Conservation (phyloP, 176 grass and related monocot species). For the Puccinellia tenuiflora region DNA sequence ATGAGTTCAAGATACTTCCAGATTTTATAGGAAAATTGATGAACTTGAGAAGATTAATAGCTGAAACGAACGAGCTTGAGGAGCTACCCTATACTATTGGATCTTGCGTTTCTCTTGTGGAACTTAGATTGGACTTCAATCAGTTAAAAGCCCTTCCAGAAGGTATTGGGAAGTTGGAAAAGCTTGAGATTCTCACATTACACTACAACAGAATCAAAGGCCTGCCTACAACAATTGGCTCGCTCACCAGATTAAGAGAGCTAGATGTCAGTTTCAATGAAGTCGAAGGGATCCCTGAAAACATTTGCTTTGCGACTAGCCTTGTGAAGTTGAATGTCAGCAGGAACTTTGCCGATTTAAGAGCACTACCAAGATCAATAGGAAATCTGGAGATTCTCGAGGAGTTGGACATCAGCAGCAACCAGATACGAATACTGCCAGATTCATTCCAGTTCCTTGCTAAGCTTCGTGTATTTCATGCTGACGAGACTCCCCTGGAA, state of each 20-base stretch:
- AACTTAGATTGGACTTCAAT: slow-evolving; percentile 93
- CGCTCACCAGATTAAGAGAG: slow-evolving; percentile 71
- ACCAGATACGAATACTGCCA: slow-evolving; percentile 86
- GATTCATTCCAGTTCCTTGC: slow-evolving; percentile 68
- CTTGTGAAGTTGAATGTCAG: slow-evolving; percentile 80
- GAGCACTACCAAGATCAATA: slow-evolving; percentile 66
- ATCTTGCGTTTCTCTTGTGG: slow-evolving; percentile 67
- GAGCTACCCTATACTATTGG: slow-evolving; percentile 95
- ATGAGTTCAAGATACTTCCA: slow-evolving; percentile 61
- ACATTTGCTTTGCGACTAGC: slow-evolving; percentile 65
- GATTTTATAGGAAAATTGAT: slow-evolving; percentile 72
- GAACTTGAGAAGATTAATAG: slow-evolving; percentile 72
- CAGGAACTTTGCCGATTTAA: slow-evolving; percentile 90
- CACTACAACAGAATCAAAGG: slow-evolving; percentile 94
- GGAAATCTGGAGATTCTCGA: slow-evolving; percentile 95
- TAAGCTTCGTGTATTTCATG: slow-evolving; percentile 64
- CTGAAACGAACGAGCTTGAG: slow-evolving; percentile 86
- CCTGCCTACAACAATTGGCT: slow-evolving; percentile 83
- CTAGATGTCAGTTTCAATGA: slow-evolving; percentile 95
- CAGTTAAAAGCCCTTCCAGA: slow-evolving; percentile 90
- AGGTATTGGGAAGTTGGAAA: slow-evolving; percentile 83
- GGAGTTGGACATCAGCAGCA: slow-evolving; percentile 92
- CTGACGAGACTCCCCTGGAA: slow-evolving; percentile 92
- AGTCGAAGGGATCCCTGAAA: slow-evolving; percentile 75
- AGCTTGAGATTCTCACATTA: slow-evolving; percentile 72